Base-by-base conservation (phyloP, 2,329 filamentous ascomycete species). In the Neonectria faginata region DNA sequence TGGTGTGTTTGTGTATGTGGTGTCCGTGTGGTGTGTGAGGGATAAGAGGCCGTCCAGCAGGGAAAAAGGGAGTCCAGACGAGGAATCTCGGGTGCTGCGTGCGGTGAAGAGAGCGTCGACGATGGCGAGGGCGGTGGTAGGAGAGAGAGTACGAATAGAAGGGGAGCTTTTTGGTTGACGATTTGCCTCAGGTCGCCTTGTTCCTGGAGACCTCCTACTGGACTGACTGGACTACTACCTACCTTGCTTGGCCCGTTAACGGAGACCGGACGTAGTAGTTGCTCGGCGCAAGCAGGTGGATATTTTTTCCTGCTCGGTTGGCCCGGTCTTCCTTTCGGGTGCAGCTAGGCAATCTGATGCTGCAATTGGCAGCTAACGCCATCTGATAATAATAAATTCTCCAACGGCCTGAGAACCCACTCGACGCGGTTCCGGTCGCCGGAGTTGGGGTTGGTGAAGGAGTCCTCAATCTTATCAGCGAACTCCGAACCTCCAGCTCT, bases 361-460 rank as follows among this genome's bases (percentile, higher is more conserved):
- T 65, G 63, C 65, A 69, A 70, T 72, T 68, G 65, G 60, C 54
- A 72, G 64, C 57, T 58, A 62, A 47, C 51, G 51, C 44, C 55
- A 63, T 63, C 55, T 63, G 39, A 60, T 54, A 52, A 60, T 54
- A 52, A 53, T 47, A 45, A 50, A 22, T 14, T 41, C 51, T 53
- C 39, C 42, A 51, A 65, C 57, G 31, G 53, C 62, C 48, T 48
- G 36, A 48, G 64, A 71, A 67, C 59, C 64, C 70, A 67, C 68
- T 56, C 47, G 63, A 55, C 55, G 50, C 29, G 57, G 51, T 72
- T 71, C 71, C 69, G 71, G 63, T 71, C 62, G 64, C 71, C 71
- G 71, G 69, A 72, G 65, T 39, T 60, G 56, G 31, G 27, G 22
- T 7, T 47, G 44, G 11, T 27, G 39, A 41, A 8, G 27, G 14